These are phyloP conservation scores for Triticum urartu DNA, from an alignment of 176 grass and related monocot genomes.

Conservation along the genomic window DNA sequence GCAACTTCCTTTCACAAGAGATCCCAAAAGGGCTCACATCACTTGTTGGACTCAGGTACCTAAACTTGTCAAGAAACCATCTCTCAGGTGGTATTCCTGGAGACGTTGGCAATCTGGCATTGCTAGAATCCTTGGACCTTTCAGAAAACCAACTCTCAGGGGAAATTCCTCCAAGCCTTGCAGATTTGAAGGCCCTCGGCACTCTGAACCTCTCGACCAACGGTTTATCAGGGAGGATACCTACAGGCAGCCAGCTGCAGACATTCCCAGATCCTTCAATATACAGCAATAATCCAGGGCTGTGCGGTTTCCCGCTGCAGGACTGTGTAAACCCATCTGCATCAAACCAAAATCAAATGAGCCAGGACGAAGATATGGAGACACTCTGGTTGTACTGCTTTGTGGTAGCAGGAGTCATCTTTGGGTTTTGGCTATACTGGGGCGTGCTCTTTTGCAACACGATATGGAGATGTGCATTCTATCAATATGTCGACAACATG, in stretches of 20 bases:
- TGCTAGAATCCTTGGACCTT: conserved; percentile 15
- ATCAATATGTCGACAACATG: neutral
- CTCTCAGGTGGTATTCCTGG: neutral
- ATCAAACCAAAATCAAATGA: neutral
- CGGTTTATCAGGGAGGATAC: neutral
- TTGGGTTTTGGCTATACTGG: neutral
- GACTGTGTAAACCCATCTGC: neutral
- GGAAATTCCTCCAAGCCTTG: conserved; percentile 2
- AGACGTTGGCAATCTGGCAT: neutral
- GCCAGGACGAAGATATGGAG: neutral
- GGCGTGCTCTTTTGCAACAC: neutral
- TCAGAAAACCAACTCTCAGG: neutral
- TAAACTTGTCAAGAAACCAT: conserved; percentile 17
- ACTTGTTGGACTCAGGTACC: neutral
- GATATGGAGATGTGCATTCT: neutral
- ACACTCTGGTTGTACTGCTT: neutral
- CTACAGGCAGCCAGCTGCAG: neutral
- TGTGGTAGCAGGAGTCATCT: conserved; percentile 6
- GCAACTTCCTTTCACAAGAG: conserved; percentile 8
- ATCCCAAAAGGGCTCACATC: conserved; percentile 8
- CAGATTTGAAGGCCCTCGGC: neutral
- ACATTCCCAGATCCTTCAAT: neutral
- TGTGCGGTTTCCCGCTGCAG: neutral
- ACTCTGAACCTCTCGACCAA: neutral
- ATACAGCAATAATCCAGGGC: neutral